Percentiles rank a stretch among this genome's conserved stretches.
Evolutionary conservation across 805 yeast genomes (phyloP).

Genomic region (Candida argentea): DNA sequence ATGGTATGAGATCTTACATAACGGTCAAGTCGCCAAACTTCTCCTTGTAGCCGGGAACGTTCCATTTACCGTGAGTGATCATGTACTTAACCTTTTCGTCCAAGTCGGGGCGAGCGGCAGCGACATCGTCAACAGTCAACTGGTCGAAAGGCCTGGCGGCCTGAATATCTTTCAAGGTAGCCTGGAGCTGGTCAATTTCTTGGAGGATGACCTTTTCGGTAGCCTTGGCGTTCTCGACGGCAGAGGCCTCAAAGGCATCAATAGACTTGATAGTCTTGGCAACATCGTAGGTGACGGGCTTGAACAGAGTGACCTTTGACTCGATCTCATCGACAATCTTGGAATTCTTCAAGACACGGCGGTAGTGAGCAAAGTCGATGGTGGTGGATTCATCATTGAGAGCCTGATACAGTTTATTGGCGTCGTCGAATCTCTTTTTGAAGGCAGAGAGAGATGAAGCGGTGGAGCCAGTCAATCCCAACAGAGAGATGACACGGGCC

Average conservation of each 20-base stretch:
- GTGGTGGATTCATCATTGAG: constrained; percentile 62
- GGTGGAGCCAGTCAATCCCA: constrained; percentile 89
- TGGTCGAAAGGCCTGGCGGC: constrained; percentile 96
- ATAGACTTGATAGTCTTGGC: constrained; percentile 86
- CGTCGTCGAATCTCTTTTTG: constrained; percentile 98
- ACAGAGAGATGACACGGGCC: constrained; percentile 79
- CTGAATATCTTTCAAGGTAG: constrained; percentile 88
- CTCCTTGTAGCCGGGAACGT: constrained; percentile 96
- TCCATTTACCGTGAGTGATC: constrained; percentile 96
- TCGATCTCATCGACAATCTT: constrained; percentile 74
- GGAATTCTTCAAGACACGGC: constrained; percentile 69
- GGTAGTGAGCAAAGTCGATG: constrained; percentile 79
- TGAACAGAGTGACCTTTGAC: constrained; percentile 61
- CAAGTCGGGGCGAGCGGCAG: constrained; percentile 93
- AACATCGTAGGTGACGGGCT: constrained; percentile 78
- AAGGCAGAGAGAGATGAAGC: constrained; percentile 81
- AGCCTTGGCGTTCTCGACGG: constrained; percentile 87
- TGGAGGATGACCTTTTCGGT: constrained; percentile 83
- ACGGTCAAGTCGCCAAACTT: constrained; percentile 95
- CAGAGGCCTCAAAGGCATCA: constrained; percentile 89
- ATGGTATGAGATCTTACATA: constrained; percentile 54
- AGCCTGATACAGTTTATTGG: constrained; percentile 69
- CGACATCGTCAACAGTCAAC: constrained; percentile 90
- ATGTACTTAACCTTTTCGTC: constrained; percentile 91
- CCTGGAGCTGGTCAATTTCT: constrained; percentile 77